These are phyloP conservation scores for Brettanomyces nanus DNA, from an alignment of 805 yeast species.

Conservation along the genomic window DNA sequence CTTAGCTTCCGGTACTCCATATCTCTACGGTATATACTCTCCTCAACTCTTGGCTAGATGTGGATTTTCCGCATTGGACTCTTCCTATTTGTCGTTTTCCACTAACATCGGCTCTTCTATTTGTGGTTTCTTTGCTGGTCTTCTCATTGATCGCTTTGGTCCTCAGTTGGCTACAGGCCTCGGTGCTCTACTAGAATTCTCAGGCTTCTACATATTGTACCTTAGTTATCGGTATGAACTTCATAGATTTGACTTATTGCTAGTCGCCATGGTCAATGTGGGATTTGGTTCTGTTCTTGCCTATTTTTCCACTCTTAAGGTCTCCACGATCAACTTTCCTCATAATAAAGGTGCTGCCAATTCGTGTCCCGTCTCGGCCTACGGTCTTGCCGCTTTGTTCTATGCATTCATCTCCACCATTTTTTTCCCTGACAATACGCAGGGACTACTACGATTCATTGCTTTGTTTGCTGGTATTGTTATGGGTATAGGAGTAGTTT, in stretches of 20 bases:
- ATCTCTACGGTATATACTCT: slow-evolving; percentile 65
- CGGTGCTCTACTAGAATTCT: slow-evolving; percentile 47
- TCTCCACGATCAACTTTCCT: slow-evolving; percentile 60
- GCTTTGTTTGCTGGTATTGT: slow-evolving; percentile 41
- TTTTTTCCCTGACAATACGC: slow-evolving; percentile 44
- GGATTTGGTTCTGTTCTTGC: slow-evolving; percentile 62
- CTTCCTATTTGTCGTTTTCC: slow-evolving; percentile 58
- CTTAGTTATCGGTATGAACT: slow-evolving; percentile 34
- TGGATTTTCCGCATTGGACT: slow-evolving; percentile 48
- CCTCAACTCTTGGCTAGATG: slow-evolving; percentile 58
- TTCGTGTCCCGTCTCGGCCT: slow-evolving; percentile 58
- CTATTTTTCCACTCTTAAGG: slow-evolving; percentile 51
- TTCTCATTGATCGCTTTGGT: slow-evolving; percentile 54
- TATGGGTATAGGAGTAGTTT: slow-evolving; percentile 37
- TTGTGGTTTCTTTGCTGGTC: slow-evolving; percentile 67
- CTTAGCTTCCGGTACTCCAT: slow-evolving; percentile 68
- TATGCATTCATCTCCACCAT: slow-evolving; percentile 51
- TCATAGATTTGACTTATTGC: slow-evolving; percentile 33
- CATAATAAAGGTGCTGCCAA: slow-evolving; percentile 63
- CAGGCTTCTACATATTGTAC: slow-evolving; percentile 47
- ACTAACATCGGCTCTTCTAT: slow-evolving; percentile 57
- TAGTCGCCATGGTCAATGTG: slow-evolving; percentile 41
- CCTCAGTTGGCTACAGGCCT: slow-evolving; percentile 43
- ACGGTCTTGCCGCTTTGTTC: slow-evolving; percentile 63
- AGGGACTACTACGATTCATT: slow-evolving; percentile 48